Percentiles rank a stretch among this genome's conserved stretches.
phyloP scores from a whole-genome alignment of 2,329 filamentous ascomycete species.

The Epichloe coenophiala region DNA sequence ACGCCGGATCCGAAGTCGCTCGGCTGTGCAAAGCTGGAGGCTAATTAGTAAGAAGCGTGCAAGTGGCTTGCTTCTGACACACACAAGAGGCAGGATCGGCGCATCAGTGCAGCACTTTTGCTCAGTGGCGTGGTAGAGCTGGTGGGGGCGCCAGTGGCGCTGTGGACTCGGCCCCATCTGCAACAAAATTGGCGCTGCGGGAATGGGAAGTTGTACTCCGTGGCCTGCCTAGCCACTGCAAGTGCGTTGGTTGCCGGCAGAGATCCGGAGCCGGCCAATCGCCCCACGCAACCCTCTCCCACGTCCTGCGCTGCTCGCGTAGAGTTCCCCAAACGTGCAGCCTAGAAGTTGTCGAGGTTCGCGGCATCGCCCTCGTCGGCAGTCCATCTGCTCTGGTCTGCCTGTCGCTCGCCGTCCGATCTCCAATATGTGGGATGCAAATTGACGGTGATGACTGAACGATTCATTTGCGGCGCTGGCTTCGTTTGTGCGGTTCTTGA shows the following conservation, averaged over 20 bases:
- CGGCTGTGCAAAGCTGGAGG: background rate
- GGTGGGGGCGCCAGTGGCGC: constrained; percentile 3
- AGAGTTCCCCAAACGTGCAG: no score
- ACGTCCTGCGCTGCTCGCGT: background rate
- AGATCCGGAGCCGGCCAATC: constrained; percentile 4
- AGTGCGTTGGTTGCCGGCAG: background rate
- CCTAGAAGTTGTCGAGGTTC: no score
- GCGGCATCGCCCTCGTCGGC: no score
- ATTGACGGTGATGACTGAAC: no score
- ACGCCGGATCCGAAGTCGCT: constrained; percentile 1
- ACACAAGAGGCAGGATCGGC: background rate
- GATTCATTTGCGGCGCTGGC: no score
- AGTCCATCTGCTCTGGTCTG: no score
- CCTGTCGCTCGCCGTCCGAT: background rate
- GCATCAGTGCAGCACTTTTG: background rate
- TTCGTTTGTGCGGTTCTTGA: background rate
- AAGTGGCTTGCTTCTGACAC: background rate
- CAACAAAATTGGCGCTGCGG: background rate
- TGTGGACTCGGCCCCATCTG: background rate
- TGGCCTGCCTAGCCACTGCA: background rate
- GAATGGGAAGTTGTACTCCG: background rate
- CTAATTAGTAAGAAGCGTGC: no score
- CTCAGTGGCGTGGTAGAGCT: background rate
- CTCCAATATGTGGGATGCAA: background rate
- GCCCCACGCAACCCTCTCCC: constrained; percentile 1